Conservation (phyloP, 2,329 filamentous ascomycete genomes). For the Penicillium paneum region DNA sequence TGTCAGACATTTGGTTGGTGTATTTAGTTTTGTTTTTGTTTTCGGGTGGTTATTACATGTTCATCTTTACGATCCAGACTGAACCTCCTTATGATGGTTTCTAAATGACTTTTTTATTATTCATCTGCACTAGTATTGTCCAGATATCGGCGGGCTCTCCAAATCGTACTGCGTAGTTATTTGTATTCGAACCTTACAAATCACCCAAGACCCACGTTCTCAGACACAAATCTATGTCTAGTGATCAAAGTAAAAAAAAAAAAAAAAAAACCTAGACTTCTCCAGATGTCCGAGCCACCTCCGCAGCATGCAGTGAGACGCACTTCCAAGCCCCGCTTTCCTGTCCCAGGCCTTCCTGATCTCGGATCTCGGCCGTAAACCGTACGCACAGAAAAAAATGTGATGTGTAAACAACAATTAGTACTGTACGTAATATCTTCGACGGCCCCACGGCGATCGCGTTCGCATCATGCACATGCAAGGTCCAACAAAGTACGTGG, state of each 20-base stretch:
- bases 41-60: neutral
- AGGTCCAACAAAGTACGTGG: neutral
- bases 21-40: neutral
- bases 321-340: neutral
- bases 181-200: neutral
- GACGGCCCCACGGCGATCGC: neutral
- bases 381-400: neutral
- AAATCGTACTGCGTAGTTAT: neutral
- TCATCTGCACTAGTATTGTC: neutral
- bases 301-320: neutral
- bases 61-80: neutral
- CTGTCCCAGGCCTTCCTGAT: neutral
- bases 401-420: neutral
- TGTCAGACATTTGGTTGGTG: neutral
- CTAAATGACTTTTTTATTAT: neutral
- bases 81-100: neutral
- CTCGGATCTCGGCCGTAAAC: neutral
- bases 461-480: neutral
- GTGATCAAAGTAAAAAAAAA: neutral
- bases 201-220: neutral
- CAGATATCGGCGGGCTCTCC: neutral
- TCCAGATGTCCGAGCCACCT: neutral
- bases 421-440: neutral
- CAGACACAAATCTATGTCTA: neutral
- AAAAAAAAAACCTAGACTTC: neutral